Evolutionary conservation across 306 rosid species (phyloP).

Genomic region (Cotoneaster glaucophyllus): DNA sequence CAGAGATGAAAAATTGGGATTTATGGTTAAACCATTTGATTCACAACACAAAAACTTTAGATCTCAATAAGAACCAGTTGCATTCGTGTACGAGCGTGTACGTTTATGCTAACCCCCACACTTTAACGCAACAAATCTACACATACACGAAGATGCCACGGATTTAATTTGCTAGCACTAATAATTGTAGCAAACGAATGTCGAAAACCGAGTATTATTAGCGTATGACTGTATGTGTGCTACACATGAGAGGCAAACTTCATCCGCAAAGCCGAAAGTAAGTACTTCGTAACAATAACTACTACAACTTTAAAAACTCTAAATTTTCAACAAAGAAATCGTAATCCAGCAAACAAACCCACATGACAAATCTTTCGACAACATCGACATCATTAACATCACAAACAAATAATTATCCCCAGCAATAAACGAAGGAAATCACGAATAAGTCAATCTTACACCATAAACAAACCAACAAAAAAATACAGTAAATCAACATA

Average conservation of each 20-base stretch:
- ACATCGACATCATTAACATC: not conserved
- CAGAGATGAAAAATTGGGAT: not conserved
- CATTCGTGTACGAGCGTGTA: not conserved
- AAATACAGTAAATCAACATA: not conserved
- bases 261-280: not conserved
- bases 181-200: not conserved
- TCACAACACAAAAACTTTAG: not conserved
- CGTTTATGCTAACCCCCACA: not conserved
- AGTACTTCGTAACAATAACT: not conserved
- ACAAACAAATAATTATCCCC: not conserved
- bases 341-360: not conserved
- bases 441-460: not conserved
- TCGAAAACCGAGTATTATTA: not conserved
- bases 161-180: not conserved
- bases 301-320: not conserved
- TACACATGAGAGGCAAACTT: not conserved
- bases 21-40: not conserved
- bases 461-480: not conserved
- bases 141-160: not conserved
- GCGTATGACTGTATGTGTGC: not conserved
- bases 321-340: not conserved
- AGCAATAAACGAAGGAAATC: not conserved
- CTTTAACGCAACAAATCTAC: not conserved
- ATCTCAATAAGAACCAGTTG: not conserved
- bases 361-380: not conserved